These are phyloP conservation scores for Neonectria punicea DNA, from an alignment of 2,329 filamentous ascomycete species.

Conservation along the genomic window DNA sequence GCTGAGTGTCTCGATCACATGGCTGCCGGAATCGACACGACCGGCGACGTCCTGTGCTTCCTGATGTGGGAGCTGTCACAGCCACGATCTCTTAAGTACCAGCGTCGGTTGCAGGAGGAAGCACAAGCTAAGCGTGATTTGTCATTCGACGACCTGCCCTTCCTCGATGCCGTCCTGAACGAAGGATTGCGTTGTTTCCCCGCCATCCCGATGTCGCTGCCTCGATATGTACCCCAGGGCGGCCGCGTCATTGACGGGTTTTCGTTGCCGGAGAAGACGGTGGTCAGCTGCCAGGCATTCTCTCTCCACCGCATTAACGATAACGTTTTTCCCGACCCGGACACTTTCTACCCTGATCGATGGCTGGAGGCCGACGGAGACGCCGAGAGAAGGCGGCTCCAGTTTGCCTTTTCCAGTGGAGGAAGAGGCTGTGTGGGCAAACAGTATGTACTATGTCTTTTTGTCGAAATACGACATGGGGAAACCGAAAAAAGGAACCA, in stretches of 20 bases:
- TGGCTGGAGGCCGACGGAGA: conserved; percentile 84
- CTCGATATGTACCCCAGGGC: conserved; percentile 65
- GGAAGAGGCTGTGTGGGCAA: conserved; percentile 74
- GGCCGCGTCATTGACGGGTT: conserved; percentile 67
- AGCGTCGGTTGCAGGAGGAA: conserved; percentile 64
- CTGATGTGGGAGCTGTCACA: conserved; percentile 77
- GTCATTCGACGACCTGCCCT: conserved; percentile 62
- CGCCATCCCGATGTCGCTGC: conserved; percentile 74
- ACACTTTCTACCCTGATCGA: conserved; percentile 81
- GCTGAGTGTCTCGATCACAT: conserved; percentile 79
- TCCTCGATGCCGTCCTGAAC: conserved; percentile 71
- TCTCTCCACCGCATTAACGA: conserved; percentile 68
- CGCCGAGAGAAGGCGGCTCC: conserved; percentile 70
- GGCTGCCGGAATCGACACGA: conserved; percentile 78
- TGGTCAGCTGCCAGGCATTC: conserved; percentile 71
- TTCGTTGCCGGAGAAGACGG: conserved; percentile 62
- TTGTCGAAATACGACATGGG: conserved; percentile 22
- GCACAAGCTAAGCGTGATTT: conserved; percentile 53
- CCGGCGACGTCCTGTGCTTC: conserved; percentile 75
- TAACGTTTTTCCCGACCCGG: conserved; percentile 81
- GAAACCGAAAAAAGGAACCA: conserved; percentile 18
- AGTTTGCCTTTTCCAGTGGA: conserved; percentile 74
- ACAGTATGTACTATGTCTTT: conserved; percentile 62
- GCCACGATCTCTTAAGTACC: conserved; percentile 61
- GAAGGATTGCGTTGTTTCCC: conserved; percentile 72